Percentiles rank a stretch among this genome's conserved stretches.
These are phyloP conservation scores for Penicillium sp. DNA, from an alignment of 2,329 filamentous ascomycete species.

Conservation along the genomic window DNA sequence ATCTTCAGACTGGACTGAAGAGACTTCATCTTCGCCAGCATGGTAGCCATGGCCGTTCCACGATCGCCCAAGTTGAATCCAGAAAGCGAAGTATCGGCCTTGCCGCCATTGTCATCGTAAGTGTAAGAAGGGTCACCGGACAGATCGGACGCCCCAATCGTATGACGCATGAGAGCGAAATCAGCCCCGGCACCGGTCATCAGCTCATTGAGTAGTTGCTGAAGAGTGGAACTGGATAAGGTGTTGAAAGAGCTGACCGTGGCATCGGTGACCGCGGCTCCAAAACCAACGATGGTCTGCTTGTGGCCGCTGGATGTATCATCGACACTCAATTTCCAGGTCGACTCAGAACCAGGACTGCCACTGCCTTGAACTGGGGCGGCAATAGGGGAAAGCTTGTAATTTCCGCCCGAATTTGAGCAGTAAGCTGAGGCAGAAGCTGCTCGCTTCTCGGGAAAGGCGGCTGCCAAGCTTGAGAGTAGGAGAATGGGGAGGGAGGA, in stretches of 20 bases:
- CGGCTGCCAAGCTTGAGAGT: slow-evolving; percentile 3
- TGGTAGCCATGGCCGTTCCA: slow-evolving; percentile 39
- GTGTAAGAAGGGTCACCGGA: slow-evolving; percentile 36
- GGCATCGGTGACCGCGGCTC: slow-evolving; percentile 42
- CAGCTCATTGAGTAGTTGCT: slow-evolving; percentile 35
- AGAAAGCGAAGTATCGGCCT: slow-evolving; percentile 33
- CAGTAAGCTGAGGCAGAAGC: slow-evolving; percentile 25
- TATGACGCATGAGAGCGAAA: slow-evolving; percentile 44
- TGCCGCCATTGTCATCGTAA: slow-evolving; percentile 40
- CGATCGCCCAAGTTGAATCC: slow-evolving; percentile 36
- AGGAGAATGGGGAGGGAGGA: background rate
- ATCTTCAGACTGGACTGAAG: slow-evolving; percentile 37
- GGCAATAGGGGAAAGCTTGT: slow-evolving; percentile 24
- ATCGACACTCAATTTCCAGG: slow-evolving; percentile 29
- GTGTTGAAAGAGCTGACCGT: slow-evolving; percentile 38
- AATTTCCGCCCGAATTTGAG: slow-evolving; percentile 29
- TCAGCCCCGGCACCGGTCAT: slow-evolving; percentile 37
- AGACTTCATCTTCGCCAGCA: slow-evolving; percentile 39
- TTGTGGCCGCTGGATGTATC: slow-evolving; percentile 29
- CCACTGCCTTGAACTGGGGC: slow-evolving; percentile 23
- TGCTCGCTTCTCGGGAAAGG: slow-evolving; percentile 17
- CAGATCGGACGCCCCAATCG: slow-evolving; percentile 41
- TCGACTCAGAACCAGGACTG: slow-evolving; percentile 21
- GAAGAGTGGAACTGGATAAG: slow-evolving; percentile 28
- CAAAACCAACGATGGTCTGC: slow-evolving; percentile 37